phyloP scores from a whole-genome alignment of 1,284 basidiomycete species.

The Ganoderma sinense region DNA sequence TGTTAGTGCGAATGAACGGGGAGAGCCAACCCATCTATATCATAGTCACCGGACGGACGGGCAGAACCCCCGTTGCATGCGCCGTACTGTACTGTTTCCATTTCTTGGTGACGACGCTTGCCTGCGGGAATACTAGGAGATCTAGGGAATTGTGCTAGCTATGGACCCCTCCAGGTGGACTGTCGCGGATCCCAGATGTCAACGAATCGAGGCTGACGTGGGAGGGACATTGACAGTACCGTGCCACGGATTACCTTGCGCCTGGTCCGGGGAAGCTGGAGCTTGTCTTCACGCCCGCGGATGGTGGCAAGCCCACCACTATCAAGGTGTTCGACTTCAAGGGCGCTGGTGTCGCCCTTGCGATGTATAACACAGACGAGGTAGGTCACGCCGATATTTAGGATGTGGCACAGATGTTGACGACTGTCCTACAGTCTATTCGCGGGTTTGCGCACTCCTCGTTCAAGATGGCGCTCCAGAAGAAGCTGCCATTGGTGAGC shows the following conservation, averaged over 20 bases:
- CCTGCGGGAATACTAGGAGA: too few relatives aligned
- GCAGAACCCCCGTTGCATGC: too few relatives aligned
- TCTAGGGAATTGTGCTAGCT: too few relatives aligned
- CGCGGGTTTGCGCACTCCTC: constrained; percentile 95
- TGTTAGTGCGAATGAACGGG: too few relatives aligned
- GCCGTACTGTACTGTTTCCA: too few relatives aligned
- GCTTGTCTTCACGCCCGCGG: constrained; percentile 83
- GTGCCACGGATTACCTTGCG: constrained; percentile 89
- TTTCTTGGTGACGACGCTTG: too few relatives aligned
- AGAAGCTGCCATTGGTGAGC: constrained; percentile 89
- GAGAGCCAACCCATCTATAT: too few relatives aligned
- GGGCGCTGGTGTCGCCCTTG: constrained; percentile 87
- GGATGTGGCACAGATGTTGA: background rate
- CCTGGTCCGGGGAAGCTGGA: constrained; percentile 92
- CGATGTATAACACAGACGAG: constrained; percentile 97
- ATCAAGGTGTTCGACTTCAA: constrained; percentile 93
- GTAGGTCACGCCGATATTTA: constrained; percentile 46
- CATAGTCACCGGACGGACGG: too few relatives aligned
- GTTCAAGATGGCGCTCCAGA: constrained; percentile 98
- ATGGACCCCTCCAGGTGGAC: background rate
- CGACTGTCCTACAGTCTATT: constrained; percentile 65
- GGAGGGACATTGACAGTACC: too few relatives aligned
- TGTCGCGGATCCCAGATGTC: background rate
- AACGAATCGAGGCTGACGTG: background rate
- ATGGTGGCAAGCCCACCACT: constrained; percentile 69